Evolutionary conservation across 129 eudicot species (phyloP).

Genomic region (Artemisia argyi): DNA sequence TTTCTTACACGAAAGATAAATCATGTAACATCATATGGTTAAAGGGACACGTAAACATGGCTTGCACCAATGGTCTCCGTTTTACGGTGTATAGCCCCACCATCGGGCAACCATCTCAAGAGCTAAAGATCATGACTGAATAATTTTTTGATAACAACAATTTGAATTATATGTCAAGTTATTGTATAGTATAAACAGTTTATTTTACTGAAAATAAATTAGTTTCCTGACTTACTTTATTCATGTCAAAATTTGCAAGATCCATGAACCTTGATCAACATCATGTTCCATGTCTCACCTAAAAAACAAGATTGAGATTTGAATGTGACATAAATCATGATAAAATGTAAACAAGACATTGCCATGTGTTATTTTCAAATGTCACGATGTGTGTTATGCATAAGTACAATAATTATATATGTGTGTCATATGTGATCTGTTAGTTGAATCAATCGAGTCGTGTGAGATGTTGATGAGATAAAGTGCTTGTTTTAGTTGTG

Average conservation of each 20-base stretch:
- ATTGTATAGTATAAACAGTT: too few relatives aligned
- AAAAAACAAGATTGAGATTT: neutral
- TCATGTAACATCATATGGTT: too few relatives aligned
- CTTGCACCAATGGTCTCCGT: too few relatives aligned
- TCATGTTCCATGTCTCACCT: slow-evolving; percentile 6
- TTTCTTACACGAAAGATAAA: too few relatives aligned
- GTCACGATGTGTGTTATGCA: neutral
- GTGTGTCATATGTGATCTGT: neutral
- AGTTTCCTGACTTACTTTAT: neutral
- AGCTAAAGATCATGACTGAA: too few relatives aligned
- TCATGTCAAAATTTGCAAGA: neutral
- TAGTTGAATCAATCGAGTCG: neutral
- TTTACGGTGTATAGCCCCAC: too few relatives aligned
- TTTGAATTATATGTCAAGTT: too few relatives aligned
- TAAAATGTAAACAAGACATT: neutral
- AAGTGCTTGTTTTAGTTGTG: neutral
- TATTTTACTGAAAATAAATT: too few relatives aligned
- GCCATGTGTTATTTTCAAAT: neutral
- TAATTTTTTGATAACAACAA: too few relatives aligned
- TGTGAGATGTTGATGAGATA: neutral
- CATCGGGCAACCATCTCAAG: too few relatives aligned
- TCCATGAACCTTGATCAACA: neutral
- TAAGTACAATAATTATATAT: neutral
- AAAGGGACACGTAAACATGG: too few relatives aligned
- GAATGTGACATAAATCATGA: neutral